Evolutionary conservation across 2,329 filamentous ascomycete genomes (phyloP), one percentile per base, ranked within the genome.

Genomic region (Aspergillus brasiliensis): DNA sequence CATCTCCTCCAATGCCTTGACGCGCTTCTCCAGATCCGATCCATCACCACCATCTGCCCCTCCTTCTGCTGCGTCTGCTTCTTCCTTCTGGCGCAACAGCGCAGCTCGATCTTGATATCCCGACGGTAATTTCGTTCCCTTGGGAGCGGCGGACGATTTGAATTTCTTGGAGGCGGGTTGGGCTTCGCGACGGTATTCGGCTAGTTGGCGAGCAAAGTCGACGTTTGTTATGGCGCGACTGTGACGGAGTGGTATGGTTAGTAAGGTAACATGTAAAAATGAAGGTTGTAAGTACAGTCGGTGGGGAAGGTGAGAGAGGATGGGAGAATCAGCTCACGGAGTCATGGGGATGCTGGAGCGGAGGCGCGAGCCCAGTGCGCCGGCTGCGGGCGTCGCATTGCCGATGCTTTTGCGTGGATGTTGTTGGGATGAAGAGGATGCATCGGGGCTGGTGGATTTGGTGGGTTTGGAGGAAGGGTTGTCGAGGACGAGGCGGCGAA

Each of bases 271-370:
- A 5, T 8, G 46, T 66, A 57, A 61, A 37, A 56, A 57, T 2
- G 34, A 6, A 13, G 11, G 31, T 4, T 25, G 55, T 55, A 42
- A 8, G 31, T 10, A 48, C 13, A 17, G n/a, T n/a, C n/a, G 8
- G 40, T 27, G 8, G 40, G 5, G 37, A n/a, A n/a, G n/a, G 38
- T 21, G 4, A 5, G 11, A 11, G 31, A 25, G 4, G 7, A 6
- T 4, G 7, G 7, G 25, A 25, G 31, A 11, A 34, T 34, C 31
- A 23, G 81, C 88, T 69, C 83, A 92, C 89, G 94, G 94, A 51
- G 94, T 97, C 94, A 97, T 97, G 58, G 92, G 92, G 62, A 97
- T 94, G 75, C 86, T 94, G 34, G 90, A 85, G 66, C 87, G 87
- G 77, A 90, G 87, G 70, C 90, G 86, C 59, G 91, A 95, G 21